Conservation (phyloP, 129 eudicot genomes). For the Flaveria ramosissima region DNA sequence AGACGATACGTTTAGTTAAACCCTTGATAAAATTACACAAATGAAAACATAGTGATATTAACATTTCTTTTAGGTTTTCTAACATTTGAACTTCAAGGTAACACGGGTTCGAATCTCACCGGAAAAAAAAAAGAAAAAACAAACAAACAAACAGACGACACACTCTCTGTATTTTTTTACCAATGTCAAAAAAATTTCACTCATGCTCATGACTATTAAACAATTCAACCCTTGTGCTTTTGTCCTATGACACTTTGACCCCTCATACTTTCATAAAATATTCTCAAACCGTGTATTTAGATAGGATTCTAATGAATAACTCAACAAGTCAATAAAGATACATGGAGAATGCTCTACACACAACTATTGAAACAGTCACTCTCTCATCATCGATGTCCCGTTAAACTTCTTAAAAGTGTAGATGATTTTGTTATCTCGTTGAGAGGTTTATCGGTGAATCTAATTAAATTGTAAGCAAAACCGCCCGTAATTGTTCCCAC, state of each 20-base stretch:
- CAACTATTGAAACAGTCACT: background rate
- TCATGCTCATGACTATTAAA: background rate
- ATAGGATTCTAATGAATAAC: background rate
- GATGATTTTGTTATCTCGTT: slow-evolving; percentile 47
- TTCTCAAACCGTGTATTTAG: background rate
- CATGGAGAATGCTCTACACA: too few species aligned
- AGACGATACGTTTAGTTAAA: too few species aligned
- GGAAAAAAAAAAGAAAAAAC: too few species aligned
- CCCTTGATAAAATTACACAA: too few species aligned
- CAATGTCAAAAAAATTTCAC: background rate
- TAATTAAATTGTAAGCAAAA: slow-evolving; percentile 53
- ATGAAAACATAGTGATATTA: too few species aligned
- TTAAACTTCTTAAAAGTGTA: slow-evolving; percentile 11
- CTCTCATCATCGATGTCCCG: background rate
- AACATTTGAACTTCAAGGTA: too few species aligned
- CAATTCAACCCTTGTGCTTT: background rate
- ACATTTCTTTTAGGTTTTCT: too few species aligned
- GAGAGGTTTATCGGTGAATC: slow-evolving; percentile 64
- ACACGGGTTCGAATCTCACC: too few species aligned
- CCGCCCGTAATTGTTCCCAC: slow-evolving; percentile 58
- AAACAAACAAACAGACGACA: too few species aligned
- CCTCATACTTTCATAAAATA: background rate
- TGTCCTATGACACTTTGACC: background rate
- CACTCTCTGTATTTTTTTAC: too few species aligned
- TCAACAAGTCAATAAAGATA: too few species aligned